Base-by-base conservation (phyloP, 352 stramenopile genomes). In the Globisporangium yorkense region DNA sequence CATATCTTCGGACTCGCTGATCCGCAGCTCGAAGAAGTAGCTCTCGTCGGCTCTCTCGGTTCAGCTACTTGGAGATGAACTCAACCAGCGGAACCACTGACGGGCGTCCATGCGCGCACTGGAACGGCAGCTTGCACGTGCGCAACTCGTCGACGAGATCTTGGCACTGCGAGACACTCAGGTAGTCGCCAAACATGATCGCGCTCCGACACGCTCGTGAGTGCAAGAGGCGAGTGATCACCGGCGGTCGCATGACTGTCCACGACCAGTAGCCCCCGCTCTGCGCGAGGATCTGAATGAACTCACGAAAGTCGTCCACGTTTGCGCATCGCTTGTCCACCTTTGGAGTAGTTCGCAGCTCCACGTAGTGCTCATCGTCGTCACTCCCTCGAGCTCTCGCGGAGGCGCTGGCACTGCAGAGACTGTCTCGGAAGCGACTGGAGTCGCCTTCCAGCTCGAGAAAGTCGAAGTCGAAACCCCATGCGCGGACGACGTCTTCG, bases 111-210 rank as follows among this genome's bases (percentile, higher is more conserved):
- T 97, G 91, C 2, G 91, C 91, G 51, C 91, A 97, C 52, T 96
- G 84, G 53, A 97, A 97, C n/a, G 83, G 80, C 35, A 97, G 57
- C 4, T 91, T 69, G 57, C 89, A 97, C 8, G 65, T 66, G 18
- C 84, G 75, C 0, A 97, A 70, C 21, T 78, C 68, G 18, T 80
- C 53, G 9, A 97, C 74, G 27, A 97, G 68, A 0, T 85, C 59
- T 21, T 72, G 57, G 48, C 87, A 96, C 63, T 94, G 72, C 15
- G 67, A 68, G 37, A 83, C 35, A 51, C 78, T 81, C 29, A 97
- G 56, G 35, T 68, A 68, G 56, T 97, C 91, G 16, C 91, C 91
- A 77, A 97, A 97, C 91, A 97, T 97, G 47, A 96, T 96, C 3
- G 89, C 89, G 57, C 91, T 96, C 10, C 91, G 78, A 44, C 91